Evolutionary conservation across 2,329 filamentous ascomycete genomes (phyloP).

Genomic region (Cercospora janseana): DNA sequence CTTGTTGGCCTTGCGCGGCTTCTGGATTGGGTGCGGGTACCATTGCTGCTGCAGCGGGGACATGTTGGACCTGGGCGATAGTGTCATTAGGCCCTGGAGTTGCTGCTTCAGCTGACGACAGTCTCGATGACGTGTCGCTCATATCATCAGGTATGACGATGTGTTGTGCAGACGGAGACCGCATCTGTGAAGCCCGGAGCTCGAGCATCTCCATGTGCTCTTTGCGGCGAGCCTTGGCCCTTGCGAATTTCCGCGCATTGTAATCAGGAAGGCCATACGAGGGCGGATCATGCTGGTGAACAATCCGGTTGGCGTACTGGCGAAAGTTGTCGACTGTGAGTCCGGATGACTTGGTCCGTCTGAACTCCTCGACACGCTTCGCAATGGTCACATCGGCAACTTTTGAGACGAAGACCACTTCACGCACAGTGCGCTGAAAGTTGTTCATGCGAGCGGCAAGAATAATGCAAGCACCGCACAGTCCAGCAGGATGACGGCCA

Average conservation of each 20-base stretch:
- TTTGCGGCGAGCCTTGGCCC: slow-evolving; percentile 34
- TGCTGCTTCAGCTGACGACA: slow-evolving; percentile 23
- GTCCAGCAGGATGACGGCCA: slow-evolving; percentile 86
- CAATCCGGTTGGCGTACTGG: slow-evolving; percentile 63
- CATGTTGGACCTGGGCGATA: slow-evolving; percentile 5
- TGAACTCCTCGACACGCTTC: slow-evolving; percentile 88
- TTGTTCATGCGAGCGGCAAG: slow-evolving; percentile 98
- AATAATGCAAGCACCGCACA: slow-evolving; percentile 90
- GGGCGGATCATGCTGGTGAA: slow-evolving; percentile 76
- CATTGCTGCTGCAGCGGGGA: slow-evolving; percentile 14
- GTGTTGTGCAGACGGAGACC: slow-evolving; percentile 7
- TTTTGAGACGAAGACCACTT: slow-evolving; percentile 98
- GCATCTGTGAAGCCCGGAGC: slow-evolving; percentile 16
- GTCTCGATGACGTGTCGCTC: slow-evolving; percentile 25
- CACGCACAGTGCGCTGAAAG: slow-evolving; percentile 84
- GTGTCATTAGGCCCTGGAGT: slow-evolving; percentile 11
- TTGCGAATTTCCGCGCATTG: slow-evolving; percentile 42
- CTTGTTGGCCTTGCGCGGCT: neutral
- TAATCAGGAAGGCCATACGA: slow-evolving; percentile 68
- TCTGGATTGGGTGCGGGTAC: neutral
- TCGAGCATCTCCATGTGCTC: slow-evolving; percentile 22
- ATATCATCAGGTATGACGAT: slow-evolving; percentile 24
- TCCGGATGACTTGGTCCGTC: slow-evolving; percentile 75
- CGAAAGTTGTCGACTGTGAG: slow-evolving; percentile 87
- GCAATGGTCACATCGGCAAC: slow-evolving; percentile 92